Evolutionary conservation across 768 basidiomycete species (phyloP).

Genomic region (Naganishia antarctica): DNA sequence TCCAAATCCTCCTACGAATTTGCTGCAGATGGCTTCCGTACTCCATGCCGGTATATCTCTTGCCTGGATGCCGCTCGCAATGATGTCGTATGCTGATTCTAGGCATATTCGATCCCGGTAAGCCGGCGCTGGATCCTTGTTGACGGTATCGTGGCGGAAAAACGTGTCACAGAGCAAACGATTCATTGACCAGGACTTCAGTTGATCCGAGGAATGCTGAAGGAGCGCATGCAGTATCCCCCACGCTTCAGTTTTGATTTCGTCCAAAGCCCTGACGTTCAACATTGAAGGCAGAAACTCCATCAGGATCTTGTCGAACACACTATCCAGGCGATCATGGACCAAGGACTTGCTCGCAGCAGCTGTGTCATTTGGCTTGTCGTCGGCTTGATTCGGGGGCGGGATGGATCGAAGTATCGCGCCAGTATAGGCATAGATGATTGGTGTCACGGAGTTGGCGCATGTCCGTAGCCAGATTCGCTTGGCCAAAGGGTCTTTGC

Average conservation of each 20-base stretch:
- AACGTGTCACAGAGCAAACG: conserved; percentile 34
- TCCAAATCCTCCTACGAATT: conserved; percentile 32
- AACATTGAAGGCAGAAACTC: conserved; percentile 49
- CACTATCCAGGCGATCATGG: conserved; percentile 46
- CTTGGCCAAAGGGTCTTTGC: not conserved
- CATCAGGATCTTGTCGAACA: conserved; percentile 61
- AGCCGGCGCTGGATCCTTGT: conserved; percentile 28
- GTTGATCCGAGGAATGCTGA: not conserved
- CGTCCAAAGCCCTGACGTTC: conserved; percentile 34
- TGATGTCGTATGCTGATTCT: conserved; percentile 31
- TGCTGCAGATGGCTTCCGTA: conserved; percentile 27
- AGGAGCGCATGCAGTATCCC: conserved; percentile 40
- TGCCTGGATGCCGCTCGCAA: conserved; percentile 30
- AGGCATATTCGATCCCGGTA: conserved; percentile 18
- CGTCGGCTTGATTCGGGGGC: conserved; percentile 30
- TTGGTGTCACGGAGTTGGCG: conserved; percentile 28
- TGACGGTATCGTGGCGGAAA: conserved; percentile 36
- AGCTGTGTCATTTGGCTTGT: conserved; percentile 33
- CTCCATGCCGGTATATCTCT: conserved; percentile 41
- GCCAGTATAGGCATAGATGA: conserved; percentile 41
- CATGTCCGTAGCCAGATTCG: conserved; percentile 23
- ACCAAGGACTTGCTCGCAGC: conserved; percentile 26
- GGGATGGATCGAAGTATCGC: conserved; percentile 36
- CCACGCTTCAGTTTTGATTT: conserved; percentile 39
- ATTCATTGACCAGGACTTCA: conserved; percentile 34